These are phyloP conservation scores for Fremontodendron californicum DNA, from an alignment of 345 rosid genomes.

Conservation along the genomic window DNA sequence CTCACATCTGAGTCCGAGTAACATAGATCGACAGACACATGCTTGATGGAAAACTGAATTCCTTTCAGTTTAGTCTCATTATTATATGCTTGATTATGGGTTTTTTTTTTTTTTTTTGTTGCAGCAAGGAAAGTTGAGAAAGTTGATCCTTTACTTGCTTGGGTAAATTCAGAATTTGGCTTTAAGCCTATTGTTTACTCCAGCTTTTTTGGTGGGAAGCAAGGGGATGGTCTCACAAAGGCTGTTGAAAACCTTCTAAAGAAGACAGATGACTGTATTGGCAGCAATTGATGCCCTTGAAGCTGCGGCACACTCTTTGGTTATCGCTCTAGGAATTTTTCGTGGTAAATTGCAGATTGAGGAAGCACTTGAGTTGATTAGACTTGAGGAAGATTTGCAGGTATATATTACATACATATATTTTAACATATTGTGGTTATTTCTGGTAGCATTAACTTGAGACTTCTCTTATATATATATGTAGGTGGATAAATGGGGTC, in stretches of 20 bases:
- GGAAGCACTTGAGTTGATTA: slow-evolving; percentile 76
- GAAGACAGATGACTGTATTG: slow-evolving; percentile 60
- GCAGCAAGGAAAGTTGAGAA: slow-evolving; percentile 74
- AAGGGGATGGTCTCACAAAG: slow-evolving; percentile 69
- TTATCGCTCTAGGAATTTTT: slow-evolving; percentile 62
- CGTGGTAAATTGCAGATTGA: slow-evolving; percentile 74
- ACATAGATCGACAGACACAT: neutral
- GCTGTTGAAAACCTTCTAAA: slow-evolving; percentile 61
- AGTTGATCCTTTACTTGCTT: slow-evolving; percentile 77
- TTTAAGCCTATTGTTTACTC: slow-evolving; percentile 68
- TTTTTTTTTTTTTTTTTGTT: slow-evolving; percentile 20
- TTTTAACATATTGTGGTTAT: too few relatives aligned
- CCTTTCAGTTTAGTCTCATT: neutral
- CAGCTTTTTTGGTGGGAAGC: slow-evolving; percentile 82
- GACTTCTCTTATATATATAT: slow-evolving; percentile 3
- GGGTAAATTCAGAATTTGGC: slow-evolving; percentile 85
- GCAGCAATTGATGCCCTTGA: slow-evolving; percentile 90
- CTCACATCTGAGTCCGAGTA: too few relatives aligned
- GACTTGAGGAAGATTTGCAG: slow-evolving; percentile 98
- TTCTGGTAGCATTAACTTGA: too few relatives aligned
- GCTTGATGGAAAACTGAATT: neutral
- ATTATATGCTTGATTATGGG: neutral
- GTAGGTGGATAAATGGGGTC: slow-evolving; percentile 93
- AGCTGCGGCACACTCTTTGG: slow-evolving; percentile 75
- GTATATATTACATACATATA: too few relatives aligned